Base-by-base conservation (phyloP, 768 basidiomycete species). In the Tylopilus vinaceipallidus region DNA sequence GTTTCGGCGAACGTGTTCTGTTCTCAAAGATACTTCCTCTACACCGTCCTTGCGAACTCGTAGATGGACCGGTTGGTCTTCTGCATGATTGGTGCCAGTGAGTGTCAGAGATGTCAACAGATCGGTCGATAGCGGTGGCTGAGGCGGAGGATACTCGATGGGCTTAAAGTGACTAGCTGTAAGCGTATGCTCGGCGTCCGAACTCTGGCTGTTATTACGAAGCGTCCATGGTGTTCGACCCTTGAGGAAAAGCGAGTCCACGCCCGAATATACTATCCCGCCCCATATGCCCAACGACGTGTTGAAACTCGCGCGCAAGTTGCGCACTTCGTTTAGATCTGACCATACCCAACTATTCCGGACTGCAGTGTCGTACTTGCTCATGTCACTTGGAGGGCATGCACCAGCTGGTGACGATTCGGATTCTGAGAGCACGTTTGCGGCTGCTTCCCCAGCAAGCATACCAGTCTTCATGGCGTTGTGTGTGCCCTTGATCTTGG, bases 401-500 rank as follows among this genome's bases (percentile, higher is more conserved):
- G 29, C 11, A 9, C 38, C 53, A 4, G 46, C 24, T 13, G 26
- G 45, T 9, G 50, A 45, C 6, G 50, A 46, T 6, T 45, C 55
- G 54, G 67, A 52, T 20, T 57, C 58, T 51, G 68, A 47, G 42
- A 95, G 70, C 4, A 79, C 79, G 6, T 83, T 76, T 57, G 76
- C 93, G 0, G 91, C 91, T 0, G 89, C 78, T 66, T 99, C 95
- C 1, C 92, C 95, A 24, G 94, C 95, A 17, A 98, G 76, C 88
- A 98, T 98, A 24, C 97, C 97, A 32, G 88, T 91, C 77, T 98
- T 95, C 97, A 99, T 98, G 3, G 95, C 94, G 52, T 95, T 98
- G 66, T 98, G 97, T 0, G 95, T 95, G 13, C 95, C 95, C 65
- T 98, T 98, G 71, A 99, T 98, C 72, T 97, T 98, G 13, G 95